Evolutionary conservation across 495 filamentous ascomycete genomes (phyloP), one percentile per base, ranked within the genome.

Genomic region (Neurospora sp.): DNA sequence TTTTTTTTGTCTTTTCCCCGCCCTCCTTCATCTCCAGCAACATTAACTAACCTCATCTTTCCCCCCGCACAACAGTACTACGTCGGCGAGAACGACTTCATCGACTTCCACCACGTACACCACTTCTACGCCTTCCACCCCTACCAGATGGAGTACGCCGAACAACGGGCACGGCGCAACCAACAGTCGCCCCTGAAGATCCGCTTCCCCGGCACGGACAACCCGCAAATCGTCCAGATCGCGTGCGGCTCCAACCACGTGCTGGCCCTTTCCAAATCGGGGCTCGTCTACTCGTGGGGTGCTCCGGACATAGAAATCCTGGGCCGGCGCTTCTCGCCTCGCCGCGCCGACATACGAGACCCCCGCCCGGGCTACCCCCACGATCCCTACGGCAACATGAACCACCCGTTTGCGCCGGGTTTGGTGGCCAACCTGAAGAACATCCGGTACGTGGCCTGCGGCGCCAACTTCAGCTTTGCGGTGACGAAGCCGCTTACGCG

Each of bases 401-500:
- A 70, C 37, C 35, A 48, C 16, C 71, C 35, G 0, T 69, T 75
- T 20, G 35, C 40, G 16, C 71, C 74, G 1, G 71, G 90, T 68
- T 87, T 91, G 71, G 91, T 90, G 16, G 84, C 92, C 22, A 87
- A 88, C 48, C 82, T 83, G 70, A 85, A 87, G 75, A 83, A 84
- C 69, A 87, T 90, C 40, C 79, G 81, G 7, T 75, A 81, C 18
- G 84, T 93, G 41, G 85, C 81, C 3, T 83, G 84, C 68, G 91
- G 91, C 41, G 83, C 85, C 18, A 89, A 91, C 76, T 89, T 92
- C 78, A 88, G 85, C 69, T 91, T 97, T 71, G 94, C 94, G 69
- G 87, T 95, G 71, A 87, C 53, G 12, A 66, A 37, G 27, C 53
- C 27, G 14, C 27, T 59, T 27, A 59, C 48, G 48, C 48, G 48